Evolutionary conservation across 306 rosid genomes (phyloP).

Genomic region (Ochetophila trinervis): DNA sequence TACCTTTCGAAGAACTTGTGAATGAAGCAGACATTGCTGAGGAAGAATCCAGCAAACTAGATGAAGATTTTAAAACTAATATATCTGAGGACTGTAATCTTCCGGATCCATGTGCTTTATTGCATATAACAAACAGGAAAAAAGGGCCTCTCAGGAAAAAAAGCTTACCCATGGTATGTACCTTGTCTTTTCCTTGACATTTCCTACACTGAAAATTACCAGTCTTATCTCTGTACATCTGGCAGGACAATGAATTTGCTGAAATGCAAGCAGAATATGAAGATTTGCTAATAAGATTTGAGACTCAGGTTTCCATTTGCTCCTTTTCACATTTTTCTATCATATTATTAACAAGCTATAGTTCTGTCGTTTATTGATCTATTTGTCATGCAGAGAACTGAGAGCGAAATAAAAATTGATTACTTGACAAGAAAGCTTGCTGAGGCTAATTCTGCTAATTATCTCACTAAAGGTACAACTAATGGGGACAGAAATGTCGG

Average conservation of each 20-base stretch:
- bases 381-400: conserved; percentile 57
- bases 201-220: conserved; percentile 19
- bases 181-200: conserved; percentile 18
- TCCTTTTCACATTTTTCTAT: conserved; percentile 12
- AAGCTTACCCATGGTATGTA: conserved; percentile 56
- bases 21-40: conserved; percentile 38
- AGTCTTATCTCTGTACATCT: conserved; percentile 32
- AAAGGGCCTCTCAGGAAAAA: conserved; percentile 57
- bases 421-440: conserved; percentile 53
- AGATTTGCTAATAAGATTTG: conserved; percentile 57
- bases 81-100: conserved; percentile 36
- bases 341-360: background rate
- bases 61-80: conserved; percentile 35
- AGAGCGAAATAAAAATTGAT: conserved; percentile 63
- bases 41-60: conserved; percentile 42
- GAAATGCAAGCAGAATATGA: conserved; percentile 67
- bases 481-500: conserved; percentile 46
- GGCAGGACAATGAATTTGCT: conserved; percentile 55
- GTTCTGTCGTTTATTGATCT: background rate
- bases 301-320: conserved; percentile 54
- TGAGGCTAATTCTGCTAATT: conserved; percentile 37
- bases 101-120: conserved; percentile 62
- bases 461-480: conserved; percentile 21
- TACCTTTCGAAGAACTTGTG: conserved; percentile 70
- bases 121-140: conserved; percentile 83